Evolutionary conservation across 2,329 filamentous ascomycete species (phyloP).

Genomic region (Xylaria arbuscula): DNA sequence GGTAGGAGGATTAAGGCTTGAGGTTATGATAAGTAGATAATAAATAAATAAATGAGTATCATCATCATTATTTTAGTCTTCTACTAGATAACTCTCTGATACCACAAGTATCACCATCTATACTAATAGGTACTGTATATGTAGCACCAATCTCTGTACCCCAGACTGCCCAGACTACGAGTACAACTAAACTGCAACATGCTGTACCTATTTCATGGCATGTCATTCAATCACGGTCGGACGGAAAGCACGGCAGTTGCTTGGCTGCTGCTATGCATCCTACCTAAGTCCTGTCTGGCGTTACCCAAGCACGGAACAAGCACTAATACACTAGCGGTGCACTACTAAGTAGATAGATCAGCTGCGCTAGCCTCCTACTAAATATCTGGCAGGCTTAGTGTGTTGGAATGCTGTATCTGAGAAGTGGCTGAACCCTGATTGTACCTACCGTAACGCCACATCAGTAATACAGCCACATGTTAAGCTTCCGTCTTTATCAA

Average conservation of each 20-base stretch:
- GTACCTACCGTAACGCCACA: background rate
- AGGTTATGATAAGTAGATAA: no score
- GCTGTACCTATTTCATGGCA: slow-evolving; percentile 7
- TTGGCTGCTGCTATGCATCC: background rate
- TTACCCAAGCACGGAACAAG: no score
- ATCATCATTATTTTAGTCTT: background rate
- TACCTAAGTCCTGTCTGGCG: background rate
- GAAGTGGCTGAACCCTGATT: background rate
- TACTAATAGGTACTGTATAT: background rate
- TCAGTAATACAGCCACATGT: background rate
- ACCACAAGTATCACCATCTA: background rate
- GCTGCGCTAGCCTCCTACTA: background rate
- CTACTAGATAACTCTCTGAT: background rate
- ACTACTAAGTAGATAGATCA: background rate
- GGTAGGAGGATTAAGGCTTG: background rate
- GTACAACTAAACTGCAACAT: background rate
- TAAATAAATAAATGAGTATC: background rate
- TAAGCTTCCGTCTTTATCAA: background rate
- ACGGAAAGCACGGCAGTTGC: slow-evolving; percentile 30
- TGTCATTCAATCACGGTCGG: slow-evolving; percentile 9
- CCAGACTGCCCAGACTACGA: background rate
- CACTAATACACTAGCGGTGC: background rate
- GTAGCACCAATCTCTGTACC: slow-evolving; percentile 4
- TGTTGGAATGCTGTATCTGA: background rate
- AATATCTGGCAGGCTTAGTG: background rate